Percentiles rank a stretch among this genome's conserved stretches.
phyloP scores from a whole-genome alignment of 345 rosid species.

The Sonneratia caseolaris region DNA sequence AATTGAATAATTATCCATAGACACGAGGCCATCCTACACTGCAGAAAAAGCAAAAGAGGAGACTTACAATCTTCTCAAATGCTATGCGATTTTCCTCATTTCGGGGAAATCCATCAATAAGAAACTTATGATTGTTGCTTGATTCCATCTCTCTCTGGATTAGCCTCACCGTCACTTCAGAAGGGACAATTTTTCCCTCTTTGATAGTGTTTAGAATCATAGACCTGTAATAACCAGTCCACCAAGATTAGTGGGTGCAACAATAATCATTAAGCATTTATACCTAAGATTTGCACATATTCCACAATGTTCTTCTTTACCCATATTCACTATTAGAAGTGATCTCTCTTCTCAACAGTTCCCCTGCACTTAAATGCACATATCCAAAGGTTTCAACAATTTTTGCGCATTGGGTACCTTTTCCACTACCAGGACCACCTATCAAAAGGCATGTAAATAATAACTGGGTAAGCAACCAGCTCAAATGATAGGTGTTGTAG shows the following conservation, averaged over 20 bases:
- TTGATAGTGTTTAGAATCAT: constrained; percentile 53
- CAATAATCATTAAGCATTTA: not conserved
- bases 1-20: not conserved
- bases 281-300: constrained; percentile 8
- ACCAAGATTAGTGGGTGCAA: not conserved
- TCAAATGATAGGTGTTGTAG: not conserved
- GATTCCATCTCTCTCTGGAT: constrained; percentile 58
- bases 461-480: not conserved
- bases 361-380: constrained; percentile 72
- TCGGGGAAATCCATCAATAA: constrained; percentile 87
- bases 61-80: constrained; percentile 62
- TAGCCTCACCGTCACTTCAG: constrained; percentile 66
- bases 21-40: not conserved
- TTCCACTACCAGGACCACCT: constrained; percentile 90
- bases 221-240: constrained; percentile 29
- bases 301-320: constrained; percentile 20
- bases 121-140: constrained; percentile 41
- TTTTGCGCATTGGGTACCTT: constrained; percentile 74
- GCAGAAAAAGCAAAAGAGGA: not conserved
- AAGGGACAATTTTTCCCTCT: constrained; percentile 86
- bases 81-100: constrained; percentile 74
- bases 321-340: constrained; percentile 52
- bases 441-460: not conserved
- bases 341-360: constrained; percentile 57
- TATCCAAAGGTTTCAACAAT: constrained; percentile 62